Evolutionary conservation across 2,329 filamentous ascomycete species (phyloP), one percentile per base, ranked within the genome.

Genomic region (Hymenoscyphus linearis): DNA sequence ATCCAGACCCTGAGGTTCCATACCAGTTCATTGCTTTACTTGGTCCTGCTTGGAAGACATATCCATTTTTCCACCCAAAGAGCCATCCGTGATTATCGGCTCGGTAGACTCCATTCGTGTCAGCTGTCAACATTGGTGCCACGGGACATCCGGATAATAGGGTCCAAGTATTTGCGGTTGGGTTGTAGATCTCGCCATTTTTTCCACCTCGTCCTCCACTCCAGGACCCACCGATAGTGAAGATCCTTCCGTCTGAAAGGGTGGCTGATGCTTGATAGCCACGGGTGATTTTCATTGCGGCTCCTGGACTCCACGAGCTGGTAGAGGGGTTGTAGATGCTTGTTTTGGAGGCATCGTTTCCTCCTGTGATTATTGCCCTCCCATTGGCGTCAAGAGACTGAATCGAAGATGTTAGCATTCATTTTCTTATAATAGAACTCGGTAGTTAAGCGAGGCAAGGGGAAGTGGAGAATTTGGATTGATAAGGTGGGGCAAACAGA

Each of bases 1-100:
- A 68, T 1, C 83, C 82, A 35, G 69, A 70, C 5, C 77, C 78
- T 1, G 66, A 67, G 0, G 78, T 57, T 4, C 18, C 36, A 57
- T 80, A 85, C 84, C 84, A 86, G 67, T 86, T 79, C 79, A 84
- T 83, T 1, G 74, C 72, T 55, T 73, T 78, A 44, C 61, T 65
- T 2, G 68, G 66, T 3, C 68, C 66, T n/a, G 64, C 68, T 63
- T 69, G 67, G 52, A 69, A 69, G 2, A 68, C 66, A 25, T 55
- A 67, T 2, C 60, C 65, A 18, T 66, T 64, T n/a, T 66, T 69
- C 67, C 66, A 70, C 6, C 53, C 64, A 53, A 66, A 70, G 1
- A 68, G 56, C 81, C 80, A 83, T 18, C 70, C 80, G 66, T 85
- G 82, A 65, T 83, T 83, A 62, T 84, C 81, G 7, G 75, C 67